These are phyloP conservation scores for Neurospora sp. DNA, from an alignment of 495 filamentous ascomycete species.

Conservation along the genomic window DNA sequence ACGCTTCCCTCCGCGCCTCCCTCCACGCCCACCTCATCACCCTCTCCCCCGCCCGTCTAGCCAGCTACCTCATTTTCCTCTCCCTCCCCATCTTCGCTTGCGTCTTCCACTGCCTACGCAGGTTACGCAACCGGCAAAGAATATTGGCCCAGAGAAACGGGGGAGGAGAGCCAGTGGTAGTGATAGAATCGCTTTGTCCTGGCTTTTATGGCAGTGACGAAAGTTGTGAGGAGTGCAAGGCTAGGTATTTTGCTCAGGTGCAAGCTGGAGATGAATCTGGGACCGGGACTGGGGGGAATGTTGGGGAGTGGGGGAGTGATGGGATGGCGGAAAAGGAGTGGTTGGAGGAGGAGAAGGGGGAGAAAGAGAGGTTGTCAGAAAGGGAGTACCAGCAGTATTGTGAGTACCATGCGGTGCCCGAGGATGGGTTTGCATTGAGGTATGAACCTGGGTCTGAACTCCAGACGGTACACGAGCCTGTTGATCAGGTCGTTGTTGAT, in stretches of 20 bases:
- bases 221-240: background rate
- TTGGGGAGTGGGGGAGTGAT: background rate
- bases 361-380: background rate
- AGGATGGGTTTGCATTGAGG: background rate
- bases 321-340: background rate
- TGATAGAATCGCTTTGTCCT: background rate
- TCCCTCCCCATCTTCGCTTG: background rate
- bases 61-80: background rate
- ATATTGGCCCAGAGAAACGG: background rate
- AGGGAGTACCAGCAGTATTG: background rate
- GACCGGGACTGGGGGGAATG: background rate
- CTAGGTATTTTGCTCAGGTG: background rate
- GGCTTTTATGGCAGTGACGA: background rate
- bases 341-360: background rate
- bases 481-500: background rate
- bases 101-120: background rate
- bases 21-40: background rate
- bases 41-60: background rate
- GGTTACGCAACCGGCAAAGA: background rate
- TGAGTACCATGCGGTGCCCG: background rate
- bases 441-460: background rate
- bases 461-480: background rate
- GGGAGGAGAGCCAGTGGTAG: background rate
- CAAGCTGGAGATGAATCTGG: background rate
- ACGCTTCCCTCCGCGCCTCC: slow-evolving; percentile 1